Conservation (phyloP, 176 grass and related monocot species). For the Metroxylon sagu region DNA sequence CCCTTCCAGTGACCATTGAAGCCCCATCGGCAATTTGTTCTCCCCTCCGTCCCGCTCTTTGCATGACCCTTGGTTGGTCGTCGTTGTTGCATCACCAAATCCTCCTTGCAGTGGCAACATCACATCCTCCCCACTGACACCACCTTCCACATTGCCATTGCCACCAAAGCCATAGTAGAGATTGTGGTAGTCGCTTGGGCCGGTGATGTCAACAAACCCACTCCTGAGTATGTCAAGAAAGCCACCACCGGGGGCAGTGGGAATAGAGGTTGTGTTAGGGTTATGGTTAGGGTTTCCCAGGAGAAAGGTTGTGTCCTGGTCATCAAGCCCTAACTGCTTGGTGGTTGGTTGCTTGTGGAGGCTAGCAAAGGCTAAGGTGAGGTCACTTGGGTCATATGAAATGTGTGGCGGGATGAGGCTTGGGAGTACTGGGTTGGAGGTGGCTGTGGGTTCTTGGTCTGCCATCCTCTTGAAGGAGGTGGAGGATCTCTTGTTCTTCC, state of each 20-base stretch:
- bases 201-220: slow-evolving; percentile 3
- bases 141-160: neutral
- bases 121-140: neutral
- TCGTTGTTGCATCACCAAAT: neutral
- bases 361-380: neutral
- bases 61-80: slow-evolving; percentile 2
- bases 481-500: neutral
- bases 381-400: slow-evolving; percentile 8
- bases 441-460: neutral
- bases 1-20: slow-evolving; percentile 10
- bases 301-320: neutral
- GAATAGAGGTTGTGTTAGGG: neutral
- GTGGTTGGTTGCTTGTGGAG: neutral
- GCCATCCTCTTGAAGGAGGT: neutral
- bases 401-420: neutral
- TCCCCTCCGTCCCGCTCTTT: neutral
- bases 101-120: neutral
- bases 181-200: neutral
- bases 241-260: neutral
- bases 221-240: slow-evolving; percentile 13
- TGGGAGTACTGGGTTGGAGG: neutral
- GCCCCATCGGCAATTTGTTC: neutral
- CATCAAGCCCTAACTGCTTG: neutral
- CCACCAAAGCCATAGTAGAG: neutral
- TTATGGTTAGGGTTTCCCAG: neutral